These are phyloP conservation scores for Apiotrichum porosum DNA, from an alignment of 1,284 basidiomycete genomes.

Conservation along the genomic window DNA sequence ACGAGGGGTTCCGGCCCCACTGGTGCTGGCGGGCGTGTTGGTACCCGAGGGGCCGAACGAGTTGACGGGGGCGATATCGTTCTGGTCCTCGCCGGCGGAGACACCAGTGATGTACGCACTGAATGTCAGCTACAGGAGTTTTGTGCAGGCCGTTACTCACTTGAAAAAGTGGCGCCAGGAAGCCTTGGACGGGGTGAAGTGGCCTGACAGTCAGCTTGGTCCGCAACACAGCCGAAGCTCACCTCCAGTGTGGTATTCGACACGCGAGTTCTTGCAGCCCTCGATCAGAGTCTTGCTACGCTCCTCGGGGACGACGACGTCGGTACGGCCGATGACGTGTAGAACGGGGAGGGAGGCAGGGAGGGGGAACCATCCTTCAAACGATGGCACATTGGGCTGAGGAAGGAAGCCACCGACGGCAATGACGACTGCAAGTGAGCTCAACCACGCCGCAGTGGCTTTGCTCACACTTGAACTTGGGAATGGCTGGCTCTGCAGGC, in stretches of 20 bases:
- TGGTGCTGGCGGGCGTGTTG: conserved; percentile 20
- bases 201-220: conserved; percentile 20
- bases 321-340: conserved; percentile 72
- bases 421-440: conserved; percentile 54
- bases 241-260: conserved; percentile 50
- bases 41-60: conserved; percentile 34
- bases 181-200: conserved; percentile 46
- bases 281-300: conserved; percentile 60
- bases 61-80: conserved; percentile 36
- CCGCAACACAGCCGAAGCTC: conserved; percentile 8
- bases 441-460: conserved; percentile 52
- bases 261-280: conserved; percentile 51
- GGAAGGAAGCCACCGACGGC: conserved; percentile 53
- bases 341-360: conserved; percentile 61
- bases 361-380: conserved; percentile 52
- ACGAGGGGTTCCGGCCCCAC: conserved; percentile 12
- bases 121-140: not conserved
- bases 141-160: conserved; percentile 22
- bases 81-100: conserved; percentile 35
- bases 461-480: conserved; percentile 56
- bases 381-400: conserved; percentile 38
- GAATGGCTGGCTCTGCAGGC: conserved; percentile 58
- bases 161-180: conserved; percentile 48
- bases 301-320: conserved; percentile 72
- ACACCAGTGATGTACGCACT: conserved; percentile 48